Percentiles rank a stretch among this genome's conserved stretches.
Conservation (phyloP, 768 basidiomycete genomes). For the Lactarius pseudohatsudake region DNA sequence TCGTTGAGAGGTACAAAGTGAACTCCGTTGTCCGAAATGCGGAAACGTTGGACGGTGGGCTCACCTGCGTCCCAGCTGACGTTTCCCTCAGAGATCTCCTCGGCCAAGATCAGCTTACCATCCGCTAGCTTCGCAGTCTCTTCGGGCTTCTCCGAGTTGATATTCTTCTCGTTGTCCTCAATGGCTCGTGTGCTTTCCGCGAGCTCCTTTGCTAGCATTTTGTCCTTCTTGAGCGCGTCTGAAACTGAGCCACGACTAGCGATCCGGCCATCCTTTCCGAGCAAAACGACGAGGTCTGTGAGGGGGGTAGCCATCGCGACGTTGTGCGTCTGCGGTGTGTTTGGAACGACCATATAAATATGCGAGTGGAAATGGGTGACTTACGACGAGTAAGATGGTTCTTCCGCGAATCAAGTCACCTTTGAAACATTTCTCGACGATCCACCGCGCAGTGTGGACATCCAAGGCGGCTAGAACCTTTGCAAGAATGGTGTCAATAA, state of each 20-base stretch:
- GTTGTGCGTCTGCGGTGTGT: conserved; percentile 47
- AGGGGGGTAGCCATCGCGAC: conserved; percentile 53
- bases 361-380: too few relatives aligned
- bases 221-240: conserved; percentile 46
- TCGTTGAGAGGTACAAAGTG: conserved; percentile 20
- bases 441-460: too few relatives aligned
- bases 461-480: too few relatives aligned
- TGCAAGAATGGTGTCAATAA: too few relatives aligned
- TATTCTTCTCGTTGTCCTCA: conserved; percentile 32
- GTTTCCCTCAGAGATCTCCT: conserved; percentile 61
- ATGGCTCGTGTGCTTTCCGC: conserved; percentile 30
- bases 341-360: background rate
- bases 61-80: conserved; percentile 49
- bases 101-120: conserved; percentile 63
- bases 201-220: conserved; percentile 35
- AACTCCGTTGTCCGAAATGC: background rate
- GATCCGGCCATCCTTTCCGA: conserved; percentile 56
- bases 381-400: too few relatives aligned
- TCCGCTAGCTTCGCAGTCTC: conserved; percentile 33
- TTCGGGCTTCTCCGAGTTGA: conserved; percentile 30
- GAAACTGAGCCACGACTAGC: conserved; percentile 49
- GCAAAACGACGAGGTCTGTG: conserved; percentile 55
- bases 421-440: too few relatives aligned
- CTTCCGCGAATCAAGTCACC: too few relatives aligned
- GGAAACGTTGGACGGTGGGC: conserved; percentile 27